Conservation (phyloP, 768 basidiomycete genomes). For the Termitomyces sp. region DNA sequence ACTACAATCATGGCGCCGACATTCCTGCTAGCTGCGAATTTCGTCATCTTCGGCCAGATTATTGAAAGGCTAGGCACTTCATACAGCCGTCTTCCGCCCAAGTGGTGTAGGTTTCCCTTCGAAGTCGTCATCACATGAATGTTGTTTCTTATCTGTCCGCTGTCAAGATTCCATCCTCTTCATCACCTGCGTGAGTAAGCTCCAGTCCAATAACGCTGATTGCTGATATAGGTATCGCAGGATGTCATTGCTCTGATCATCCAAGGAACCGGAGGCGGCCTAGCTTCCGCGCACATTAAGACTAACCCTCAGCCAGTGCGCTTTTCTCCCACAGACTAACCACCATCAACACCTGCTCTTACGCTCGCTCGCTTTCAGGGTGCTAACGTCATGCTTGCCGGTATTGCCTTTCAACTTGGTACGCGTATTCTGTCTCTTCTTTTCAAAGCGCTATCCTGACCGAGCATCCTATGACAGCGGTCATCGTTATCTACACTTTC, state of each 20-base stretch:
- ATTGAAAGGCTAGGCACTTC: conserved; percentile 40
- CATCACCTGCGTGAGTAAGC: conserved; percentile 31
- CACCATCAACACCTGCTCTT: no score
- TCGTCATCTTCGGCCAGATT: conserved; percentile 50
- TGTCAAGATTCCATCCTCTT: conserved; percentile 38
- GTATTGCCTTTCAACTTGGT: conserved; percentile 61
- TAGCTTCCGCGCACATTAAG: conserved; percentile 30
- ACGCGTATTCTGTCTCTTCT: conserved; percentile 9
- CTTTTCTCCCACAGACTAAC: not conserved
- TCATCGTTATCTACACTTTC: conserved; percentile 40
- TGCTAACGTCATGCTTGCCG: conserved; percentile 51
- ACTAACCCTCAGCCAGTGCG: conserved; percentile 19
- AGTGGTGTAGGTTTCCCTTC: conserved; percentile 31
- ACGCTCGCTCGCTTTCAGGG: conserved; percentile 16
- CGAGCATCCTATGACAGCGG: conserved; percentile 27
- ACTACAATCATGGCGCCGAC: conserved; percentile 54
- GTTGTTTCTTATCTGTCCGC: not conserved
- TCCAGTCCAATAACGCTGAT: not conserved
- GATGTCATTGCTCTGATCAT: conserved; percentile 62
- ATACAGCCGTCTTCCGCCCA: conserved; percentile 50
- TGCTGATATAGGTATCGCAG: conserved; percentile 17
- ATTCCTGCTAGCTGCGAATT: conserved; percentile 55
- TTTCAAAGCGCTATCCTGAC: not conserved
- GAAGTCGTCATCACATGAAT: not conserved
- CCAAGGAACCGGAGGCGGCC: conserved; percentile 63